These are phyloP conservation scores for Parascedosporium putredinis DNA, from an alignment of 2,329 filamentous ascomycete species.

Conservation along the genomic window DNA sequence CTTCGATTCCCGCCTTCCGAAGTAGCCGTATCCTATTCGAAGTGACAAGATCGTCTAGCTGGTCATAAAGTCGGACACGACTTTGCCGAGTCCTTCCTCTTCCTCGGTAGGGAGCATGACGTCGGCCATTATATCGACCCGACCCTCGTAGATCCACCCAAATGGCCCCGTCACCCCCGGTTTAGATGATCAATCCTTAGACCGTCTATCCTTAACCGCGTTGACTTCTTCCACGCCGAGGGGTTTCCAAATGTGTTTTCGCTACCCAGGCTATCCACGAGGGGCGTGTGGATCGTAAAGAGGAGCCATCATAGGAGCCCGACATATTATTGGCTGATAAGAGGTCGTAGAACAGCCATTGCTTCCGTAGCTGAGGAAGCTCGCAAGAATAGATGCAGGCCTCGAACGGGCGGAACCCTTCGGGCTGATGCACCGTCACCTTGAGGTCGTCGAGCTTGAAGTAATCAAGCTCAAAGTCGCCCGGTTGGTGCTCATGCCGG, in stretches of 20 bases:
- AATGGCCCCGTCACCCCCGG: conserved; percentile 88
- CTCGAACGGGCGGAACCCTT: conserved; percentile 84
- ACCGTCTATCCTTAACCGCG: conserved; percentile 80
- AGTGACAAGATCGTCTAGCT: conserved; percentile 83
- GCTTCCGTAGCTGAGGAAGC: conserved; percentile 81
- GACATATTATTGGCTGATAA: conserved; percentile 92
- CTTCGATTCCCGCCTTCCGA: conserved; percentile 27
- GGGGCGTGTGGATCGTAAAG: conserved; percentile 84
- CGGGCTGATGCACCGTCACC: conserved; percentile 83
- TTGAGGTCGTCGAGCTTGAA: conserved; percentile 94
- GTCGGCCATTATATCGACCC: conserved; percentile 92
- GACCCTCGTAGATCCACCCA: conserved; percentile 95
- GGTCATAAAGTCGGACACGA: conserved; percentile 94
- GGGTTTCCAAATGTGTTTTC: conserved; percentile 45
- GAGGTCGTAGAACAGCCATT: conserved; percentile 97
- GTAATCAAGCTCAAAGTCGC: conserved; percentile 93
- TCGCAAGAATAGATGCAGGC: conserved; percentile 95
- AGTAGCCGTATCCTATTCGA: conserved; percentile 59
- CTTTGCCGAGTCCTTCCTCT: conserved; percentile 82
- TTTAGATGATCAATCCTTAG: conserved; percentile 95
- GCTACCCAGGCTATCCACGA: conserved; percentile 15
- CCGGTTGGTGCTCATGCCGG: conserved; percentile 75
- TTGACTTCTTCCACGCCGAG: conserved; percentile 90
- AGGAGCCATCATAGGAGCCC: conserved; percentile 91
- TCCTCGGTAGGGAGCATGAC: conserved; percentile 86